Base-by-base conservation (phyloP, 2,329 filamentous ascomycete genomes). In the Ceratocystis colombiana region DNA sequence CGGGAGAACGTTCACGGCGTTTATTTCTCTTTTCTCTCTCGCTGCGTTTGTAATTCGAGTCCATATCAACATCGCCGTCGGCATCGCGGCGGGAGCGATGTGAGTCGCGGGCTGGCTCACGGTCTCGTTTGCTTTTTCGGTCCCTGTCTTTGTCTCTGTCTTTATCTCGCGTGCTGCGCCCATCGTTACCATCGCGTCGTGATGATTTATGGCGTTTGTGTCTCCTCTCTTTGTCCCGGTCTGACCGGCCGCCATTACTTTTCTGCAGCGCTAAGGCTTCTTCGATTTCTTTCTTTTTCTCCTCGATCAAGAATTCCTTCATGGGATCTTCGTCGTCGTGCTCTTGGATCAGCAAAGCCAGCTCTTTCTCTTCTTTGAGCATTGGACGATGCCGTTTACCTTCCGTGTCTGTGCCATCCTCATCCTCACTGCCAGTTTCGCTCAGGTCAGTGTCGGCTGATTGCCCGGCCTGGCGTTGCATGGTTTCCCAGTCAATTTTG, bases 251-350 rank as follows among this genome's bases (percentile, higher is more conserved):
- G 65, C 76, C 74, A 68, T 79, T 76, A 70, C 76, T 80, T 71
- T 78, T 81, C 15, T 81, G 78, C 67, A 25, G 79, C 10, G 62
- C 48, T 6, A 88, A 76, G 2, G 90, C 92, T 67, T 83, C 82
- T 65, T 88, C 85, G 12, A 96, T 83, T 74, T 96, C 90, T 73
- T 90, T 90, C 76, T 89, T 91, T 81, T 97, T 96, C 76, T 96
- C 88, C 69, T 93, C 84, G 64, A 96, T 85, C 69, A 97, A 74
- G 71, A 89, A 96, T 46, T 84, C 85, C 76, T 96, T 96, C 94
- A 99, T 99, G 0, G 94, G 94, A 74, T 99, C 94, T 68, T 97
- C 93, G 28, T 96, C 92, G 70, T 97, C 94, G 70, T 95, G 88
- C 17, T 93, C 86, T 65, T 83, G 78, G 64, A 95, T 84, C 66